Percentiles rank a stretch among this genome's conserved stretches.
Evolutionary conservation across 1,284 basidiomycete species (phyloP).

Genomic region (Fomitopsis schrenkii): DNA sequence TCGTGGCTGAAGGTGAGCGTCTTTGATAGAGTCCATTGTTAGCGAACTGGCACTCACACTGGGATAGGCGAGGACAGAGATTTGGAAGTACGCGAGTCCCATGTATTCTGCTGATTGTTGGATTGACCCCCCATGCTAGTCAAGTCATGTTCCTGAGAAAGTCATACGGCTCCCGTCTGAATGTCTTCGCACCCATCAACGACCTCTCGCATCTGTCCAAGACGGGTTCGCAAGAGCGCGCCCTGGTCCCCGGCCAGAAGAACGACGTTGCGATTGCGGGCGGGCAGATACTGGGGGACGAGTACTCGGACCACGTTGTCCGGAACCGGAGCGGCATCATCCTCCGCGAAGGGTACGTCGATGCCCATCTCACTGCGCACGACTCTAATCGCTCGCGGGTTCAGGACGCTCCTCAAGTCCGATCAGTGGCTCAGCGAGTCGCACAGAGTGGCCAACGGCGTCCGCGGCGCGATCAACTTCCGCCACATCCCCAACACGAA

Average conservation of each 20-base stretch:
- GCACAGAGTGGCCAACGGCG: constrained; percentile 55
- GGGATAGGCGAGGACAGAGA: constrained; percentile 75
- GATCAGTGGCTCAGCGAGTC: constrained; percentile 86
- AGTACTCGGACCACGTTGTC: constrained; percentile 92
- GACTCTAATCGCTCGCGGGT: not conserved
- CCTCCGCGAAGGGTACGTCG: constrained; percentile 73
- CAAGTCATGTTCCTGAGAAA: constrained; percentile 86
- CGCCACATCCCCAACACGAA: constrained; percentile 80
- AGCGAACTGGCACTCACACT: not conserved
- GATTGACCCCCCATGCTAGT: constrained; percentile 33
- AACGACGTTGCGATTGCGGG: constrained; percentile 80
- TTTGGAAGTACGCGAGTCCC: constrained; percentile 75
- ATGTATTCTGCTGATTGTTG: not conserved
- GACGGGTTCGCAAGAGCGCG: constrained; percentile 50
- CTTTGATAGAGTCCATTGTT: not conserved
- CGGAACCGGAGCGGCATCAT: constrained; percentile 95
- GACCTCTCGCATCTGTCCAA: constrained; percentile 81
- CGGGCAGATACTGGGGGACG: constrained; percentile 86
- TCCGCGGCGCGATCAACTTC: constrained; percentile 95
- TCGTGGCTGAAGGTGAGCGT: constrained; percentile 79
- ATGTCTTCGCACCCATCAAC: constrained; percentile 84
- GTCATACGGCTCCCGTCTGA: constrained; percentile 71
- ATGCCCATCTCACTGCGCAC: not conserved
- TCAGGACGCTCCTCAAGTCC: constrained; percentile 83
- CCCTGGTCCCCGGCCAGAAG: constrained; percentile 58